Base-by-base conservation (phyloP, 2,329 filamentous ascomycete genomes). In the Pseudocercospora eumusae region DNA sequence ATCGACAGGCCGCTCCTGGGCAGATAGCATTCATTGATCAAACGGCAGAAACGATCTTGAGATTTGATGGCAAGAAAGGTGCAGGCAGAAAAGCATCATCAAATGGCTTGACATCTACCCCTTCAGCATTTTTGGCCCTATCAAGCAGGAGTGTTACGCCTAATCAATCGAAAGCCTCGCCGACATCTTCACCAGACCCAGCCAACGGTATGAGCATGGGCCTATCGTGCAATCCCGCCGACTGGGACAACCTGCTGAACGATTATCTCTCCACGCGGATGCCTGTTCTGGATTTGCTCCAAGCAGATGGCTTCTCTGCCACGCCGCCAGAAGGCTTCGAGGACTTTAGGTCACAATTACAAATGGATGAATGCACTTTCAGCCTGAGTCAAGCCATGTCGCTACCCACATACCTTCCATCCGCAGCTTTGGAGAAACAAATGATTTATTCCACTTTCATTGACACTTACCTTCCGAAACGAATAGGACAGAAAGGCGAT, bases 1-100 rank as follows among this genome's bases (percentile, higher is more conserved):
- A 75, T 49, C 61, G 71, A 15, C 61, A 63, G 21, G 64, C 68
- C 13, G 59, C 65, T 27, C 31, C 61, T 9, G 71, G 69, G 18
- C 65, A 68, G 20, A 60, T 74, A 18, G 65, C 68, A 44, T 74
- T 72, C 56, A 54, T 62, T 31, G 70, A 74, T 50, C 67, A 74
- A 59, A 74, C 71, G 2, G 44, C 44, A 11, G 57, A 62, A 5
- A 67, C 66, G 3, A 59, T 68, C 28, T 60, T 57, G 44, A 60
- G 58, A 52, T 2, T 52, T 23, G 23, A 52, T 28, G 53, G 69
- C 64, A 4, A 59, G 61, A 25, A 57, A 65, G 52, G 31, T 28
- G 23, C 58, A 64, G 28, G 52, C 28, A 63, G 45, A 42, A 60
- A 57, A 49, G 40, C 13, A 13, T 27, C 23, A 42, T 27, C 23